phyloP scores from a whole-genome alignment of 345 rosid genomes.

The Eucalyptus curtisii region DNA sequence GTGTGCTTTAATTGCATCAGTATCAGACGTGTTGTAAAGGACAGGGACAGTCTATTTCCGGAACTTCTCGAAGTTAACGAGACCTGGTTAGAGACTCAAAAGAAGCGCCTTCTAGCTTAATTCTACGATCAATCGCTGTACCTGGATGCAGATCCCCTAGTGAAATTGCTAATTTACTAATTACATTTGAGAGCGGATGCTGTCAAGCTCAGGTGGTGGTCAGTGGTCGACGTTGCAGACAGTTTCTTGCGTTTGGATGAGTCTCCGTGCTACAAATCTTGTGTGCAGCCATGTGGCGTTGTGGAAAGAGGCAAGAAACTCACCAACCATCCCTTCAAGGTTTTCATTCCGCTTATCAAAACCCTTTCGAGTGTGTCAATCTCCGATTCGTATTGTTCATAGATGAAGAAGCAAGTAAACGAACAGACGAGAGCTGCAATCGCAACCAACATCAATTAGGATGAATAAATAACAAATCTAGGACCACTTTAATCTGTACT shows the following conservation, averaged over 20 bases:
- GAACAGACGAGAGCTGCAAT: constrained; percentile 54
- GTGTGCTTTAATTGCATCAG: not conserved
- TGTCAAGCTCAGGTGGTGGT: not conserved
- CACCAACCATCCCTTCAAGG: constrained; percentile 7
- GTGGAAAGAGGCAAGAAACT: constrained; percentile 16
- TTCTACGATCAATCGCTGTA: not conserved
- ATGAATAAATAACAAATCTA: not conserved
- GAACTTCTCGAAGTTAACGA: not conserved
- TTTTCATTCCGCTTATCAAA: constrained; percentile 4
- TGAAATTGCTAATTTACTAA: not conserved
- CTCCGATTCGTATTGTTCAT: constrained; percentile 76
- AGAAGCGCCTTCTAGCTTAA: not conserved
- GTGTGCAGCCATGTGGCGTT: not conserved
- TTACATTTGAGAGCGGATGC: not conserved
- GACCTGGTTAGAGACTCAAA: not conserved
- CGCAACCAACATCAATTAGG: not conserved
- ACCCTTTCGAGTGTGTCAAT: constrained; percentile 29
- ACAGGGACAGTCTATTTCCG: not conserved
- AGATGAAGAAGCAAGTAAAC: constrained; percentile 68
- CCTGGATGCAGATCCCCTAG: not conserved
- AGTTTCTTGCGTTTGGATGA: not conserved
- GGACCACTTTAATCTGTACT: not conserved
- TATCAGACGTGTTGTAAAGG: not conserved
- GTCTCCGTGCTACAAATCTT: not conserved
- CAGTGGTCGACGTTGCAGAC: not conserved